Base-by-base conservation (phyloP, 2,329 filamentous ascomycete species). In the Trichoderma sp. region DNA sequence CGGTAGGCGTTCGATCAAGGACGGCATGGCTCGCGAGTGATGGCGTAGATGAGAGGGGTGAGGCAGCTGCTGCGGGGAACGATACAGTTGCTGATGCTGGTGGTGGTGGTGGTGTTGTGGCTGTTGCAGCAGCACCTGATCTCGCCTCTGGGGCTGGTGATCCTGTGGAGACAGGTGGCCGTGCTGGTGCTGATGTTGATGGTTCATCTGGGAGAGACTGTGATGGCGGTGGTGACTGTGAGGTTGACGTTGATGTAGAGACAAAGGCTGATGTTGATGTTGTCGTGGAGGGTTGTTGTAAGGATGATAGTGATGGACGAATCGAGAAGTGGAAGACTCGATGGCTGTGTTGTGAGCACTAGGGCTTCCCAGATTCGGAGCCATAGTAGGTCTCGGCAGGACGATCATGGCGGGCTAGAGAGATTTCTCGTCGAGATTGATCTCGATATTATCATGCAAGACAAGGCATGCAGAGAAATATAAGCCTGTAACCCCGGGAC, bases 1-100 rank as follows among this genome's bases (percentile, higher is more conserved):
- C 0, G 78, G 77, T 10, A 79, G 72, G 17, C 72, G 71, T 59
- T 79, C 76, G 43, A 79, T 64, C 3, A 67, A 55, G 7, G 71
- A 74, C 14, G 71, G 64, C 68, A 69, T 72, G 56, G 30, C 45
- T 21, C 66, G 64, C 3, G 63, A 64, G 15, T 54, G 58, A 54
- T 64, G 64, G 62, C 61, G 67, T 63, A 67, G 48, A 24, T 65
- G 63, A 54, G 59, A 63, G 44, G 67, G 47, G 30, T 44, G 61
- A 43, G 48, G 61, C 26, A 54, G 48, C 19, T 24, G 48, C 19
- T 24, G 44, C 41, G 52, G 50, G 44, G 45, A 55, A 39, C 28
- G 59, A 50, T 57, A 30, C 26, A 57, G 45, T 17, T 52, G 59
- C 12, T 52, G 59, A 28, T 43, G 58, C 14, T 39, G 34, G 12